phyloP scores from a whole-genome alignment of 306 rosid genomes.

The Cicer judaicum region DNA sequence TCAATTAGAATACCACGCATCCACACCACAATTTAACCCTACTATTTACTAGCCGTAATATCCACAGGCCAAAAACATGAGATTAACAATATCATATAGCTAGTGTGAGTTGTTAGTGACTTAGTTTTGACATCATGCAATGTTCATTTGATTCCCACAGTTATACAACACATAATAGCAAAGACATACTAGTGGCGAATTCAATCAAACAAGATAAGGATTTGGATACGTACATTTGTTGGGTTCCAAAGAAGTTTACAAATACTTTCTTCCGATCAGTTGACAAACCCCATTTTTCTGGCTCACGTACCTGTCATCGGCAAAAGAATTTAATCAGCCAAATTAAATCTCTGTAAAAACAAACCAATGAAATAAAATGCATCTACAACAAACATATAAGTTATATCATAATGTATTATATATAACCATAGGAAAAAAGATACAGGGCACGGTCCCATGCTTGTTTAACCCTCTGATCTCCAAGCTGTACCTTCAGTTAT shows the following conservation, averaged over 20 bases:
- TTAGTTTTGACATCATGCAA: constrained; percentile 20
- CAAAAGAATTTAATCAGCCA: constrained; percentile 47
- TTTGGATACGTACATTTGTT: constrained; percentile 76
- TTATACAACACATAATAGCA: constrained; percentile 10
- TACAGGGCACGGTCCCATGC: not conserved
- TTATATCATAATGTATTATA: not conserved
- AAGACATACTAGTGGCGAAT: constrained; percentile 7
- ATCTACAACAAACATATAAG: constrained; percentile 9
- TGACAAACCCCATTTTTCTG: constrained; percentile 85
- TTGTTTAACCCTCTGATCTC: not conserved
- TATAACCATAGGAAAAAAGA: not conserved
- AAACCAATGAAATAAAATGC: not conserved
- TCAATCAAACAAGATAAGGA: constrained; percentile 32
- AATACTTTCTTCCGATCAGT: constrained; percentile 92
- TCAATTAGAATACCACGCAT: not conserved
- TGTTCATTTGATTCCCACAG: not conserved
- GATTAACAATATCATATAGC: constrained; percentile 13
- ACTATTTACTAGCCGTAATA: not conserved
- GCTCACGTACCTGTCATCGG: constrained; percentile 81
- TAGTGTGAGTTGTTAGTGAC: not conserved
- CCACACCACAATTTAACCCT: not conserved
- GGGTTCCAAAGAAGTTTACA: constrained; percentile 91
- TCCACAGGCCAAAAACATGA: constrained; percentile 20
- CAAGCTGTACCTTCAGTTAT: constrained; percentile 8
- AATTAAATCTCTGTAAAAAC: constrained; percentile 7